Percentiles rank a stretch among this genome's conserved stretches.
Conservation (phyloP, 345 rosid species). For the Theobroma cacao region DNA sequence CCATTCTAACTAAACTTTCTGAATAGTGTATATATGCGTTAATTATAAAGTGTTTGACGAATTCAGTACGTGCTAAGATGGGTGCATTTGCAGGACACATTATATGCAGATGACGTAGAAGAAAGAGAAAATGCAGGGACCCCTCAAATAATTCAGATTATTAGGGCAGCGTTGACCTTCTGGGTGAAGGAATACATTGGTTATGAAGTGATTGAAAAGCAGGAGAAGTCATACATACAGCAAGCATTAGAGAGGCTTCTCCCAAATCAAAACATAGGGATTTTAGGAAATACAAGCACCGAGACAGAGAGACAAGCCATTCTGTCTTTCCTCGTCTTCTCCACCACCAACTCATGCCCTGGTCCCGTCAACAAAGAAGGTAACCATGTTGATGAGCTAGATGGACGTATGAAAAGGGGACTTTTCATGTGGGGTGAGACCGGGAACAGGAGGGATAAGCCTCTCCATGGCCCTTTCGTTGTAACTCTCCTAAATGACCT, state of each 20-base stretch:
- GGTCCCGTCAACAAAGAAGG: neutral
- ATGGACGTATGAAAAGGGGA: neutral
- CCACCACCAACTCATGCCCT: slow-evolving; percentile 24
- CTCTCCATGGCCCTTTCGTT: slow-evolving; percentile 55
- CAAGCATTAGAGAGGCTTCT: slow-evolving; percentile 43
- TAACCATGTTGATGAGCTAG: neutral
- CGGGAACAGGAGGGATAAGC: slow-evolving; percentile 43
- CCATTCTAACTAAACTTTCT: no score
- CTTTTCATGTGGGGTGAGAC: slow-evolving; percentile 33
- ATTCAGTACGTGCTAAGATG: neutral
- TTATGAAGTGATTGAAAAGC: slow-evolving; percentile 28
- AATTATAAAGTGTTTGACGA: no score
- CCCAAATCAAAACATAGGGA: slow-evolving; percentile 35
- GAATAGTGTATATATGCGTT: no score
- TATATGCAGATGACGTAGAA: slow-evolving; percentile 45
- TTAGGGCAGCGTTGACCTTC: slow-evolving; percentile 51
- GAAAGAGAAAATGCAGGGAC: slow-evolving; percentile 62
- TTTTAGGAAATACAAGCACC: slow-evolving; percentile 41
- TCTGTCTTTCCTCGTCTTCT: slow-evolving; percentile 48
- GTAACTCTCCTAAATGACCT: slow-evolving; percentile 56
- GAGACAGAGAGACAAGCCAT: slow-evolving; percentile 35
- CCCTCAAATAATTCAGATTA: slow-evolving; percentile 55
- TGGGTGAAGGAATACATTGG: slow-evolving; percentile 58
- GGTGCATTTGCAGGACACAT: slow-evolving; percentile 41
- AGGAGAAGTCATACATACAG: slow-evolving; percentile 33